A percentile compares a stretch with the other conserved stretches of the same genome.
Evolutionary conservation across 768 basidiomycete species (phyloP).

Genomic region (Pleurotus cornucopiae): DNA sequence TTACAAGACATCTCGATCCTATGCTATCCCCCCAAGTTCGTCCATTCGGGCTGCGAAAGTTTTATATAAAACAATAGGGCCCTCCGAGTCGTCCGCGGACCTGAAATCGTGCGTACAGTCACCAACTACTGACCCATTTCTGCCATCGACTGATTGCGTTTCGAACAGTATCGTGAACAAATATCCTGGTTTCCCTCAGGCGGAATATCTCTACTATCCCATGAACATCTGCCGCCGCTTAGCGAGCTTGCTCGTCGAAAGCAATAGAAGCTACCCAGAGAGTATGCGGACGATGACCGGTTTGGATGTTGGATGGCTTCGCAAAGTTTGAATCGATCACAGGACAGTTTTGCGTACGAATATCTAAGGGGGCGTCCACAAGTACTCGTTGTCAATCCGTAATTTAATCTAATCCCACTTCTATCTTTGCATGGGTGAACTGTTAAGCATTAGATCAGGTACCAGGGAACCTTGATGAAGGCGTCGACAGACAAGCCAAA

Average conservation of each 20-base stretch:
- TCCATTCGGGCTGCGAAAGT: slow-evolving; percentile 77
- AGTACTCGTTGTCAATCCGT: no score
- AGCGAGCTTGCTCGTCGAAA: slow-evolving; percentile 67
- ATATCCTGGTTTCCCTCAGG: slow-evolving; percentile 81
- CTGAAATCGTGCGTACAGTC: slow-evolving; percentile 43
- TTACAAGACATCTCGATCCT: slow-evolving; percentile 55
- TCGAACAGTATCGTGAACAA: slow-evolving; percentile 50
- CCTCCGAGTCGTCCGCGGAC: slow-evolving; percentile 46
- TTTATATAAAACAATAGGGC: slow-evolving; percentile 75
- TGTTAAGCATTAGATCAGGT: no score
- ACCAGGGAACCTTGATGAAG: no score
- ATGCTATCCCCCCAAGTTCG: slow-evolving; percentile 56
- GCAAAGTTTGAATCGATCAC: slow-evolving; percentile 25
- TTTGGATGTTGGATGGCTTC: slow-evolving; percentile 79
- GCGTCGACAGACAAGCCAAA: no score
- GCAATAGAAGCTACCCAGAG: slow-evolving; percentile 72
- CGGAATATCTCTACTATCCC: slow-evolving; percentile 86
- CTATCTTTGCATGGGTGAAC: no score
- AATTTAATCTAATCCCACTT: no score
- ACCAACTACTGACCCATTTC: no score
- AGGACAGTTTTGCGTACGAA: no score
- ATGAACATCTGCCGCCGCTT: slow-evolving; percentile 71
- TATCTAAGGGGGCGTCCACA: no score
- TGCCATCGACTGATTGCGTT: neutral
- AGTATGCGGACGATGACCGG: slow-evolving; percentile 76